Evolutionary conservation across 1,139 yeast species (phyloP), one percentile per base, ranked within the genome.

Genomic region (Suhomyces coccinellae): DNA sequence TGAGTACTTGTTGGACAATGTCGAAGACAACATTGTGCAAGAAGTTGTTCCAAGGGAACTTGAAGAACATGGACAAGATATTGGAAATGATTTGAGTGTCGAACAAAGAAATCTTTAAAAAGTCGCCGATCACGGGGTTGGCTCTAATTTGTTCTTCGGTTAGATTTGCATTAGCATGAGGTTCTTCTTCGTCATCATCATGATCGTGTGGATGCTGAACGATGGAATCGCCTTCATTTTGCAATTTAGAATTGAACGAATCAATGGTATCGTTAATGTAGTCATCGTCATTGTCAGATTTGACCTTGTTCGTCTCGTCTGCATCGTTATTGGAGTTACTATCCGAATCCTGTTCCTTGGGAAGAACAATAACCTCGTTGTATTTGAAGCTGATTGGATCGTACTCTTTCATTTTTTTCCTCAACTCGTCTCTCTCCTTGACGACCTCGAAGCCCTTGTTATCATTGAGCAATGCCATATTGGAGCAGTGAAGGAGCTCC

Each of bases 21-120:
- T 93, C 99, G 69, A 93, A 93, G 8, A 93, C 97, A 46, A 95
- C 99, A 60, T 93, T 93, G 67, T 93, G 99, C 67, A 95, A 75
- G 61, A 93, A 93, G 63, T 93, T 93, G 66, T 93, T 93, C 99
- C 99, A 93, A 5, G 99, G 99, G 66, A 90, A 93, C 56, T 79
- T 78, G 77, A 91, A 87, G 62, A 93, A 91, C 86, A 93, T 85
- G 31, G 82, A 70, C 47, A 91, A 69, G 44, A 93, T 87, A 41
- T 85, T 83, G 38, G 88, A 78, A 41, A 93, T 78, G 47, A 93
- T 86, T 52, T 83, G 83, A 44, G 87, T 85, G 63, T 93, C 97
- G 57, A 83, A 85, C 36, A 93, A 72, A 6, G 96, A 83, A 50
- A 91, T 87, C 65, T 93, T 93, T 61, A 95, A 77, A 56, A 74